Evolutionary conservation across 148 eudicot genomes (phyloP), one percentile per base, ranked within the genome.

Genomic region (Hydrangea macrophylla): DNA sequence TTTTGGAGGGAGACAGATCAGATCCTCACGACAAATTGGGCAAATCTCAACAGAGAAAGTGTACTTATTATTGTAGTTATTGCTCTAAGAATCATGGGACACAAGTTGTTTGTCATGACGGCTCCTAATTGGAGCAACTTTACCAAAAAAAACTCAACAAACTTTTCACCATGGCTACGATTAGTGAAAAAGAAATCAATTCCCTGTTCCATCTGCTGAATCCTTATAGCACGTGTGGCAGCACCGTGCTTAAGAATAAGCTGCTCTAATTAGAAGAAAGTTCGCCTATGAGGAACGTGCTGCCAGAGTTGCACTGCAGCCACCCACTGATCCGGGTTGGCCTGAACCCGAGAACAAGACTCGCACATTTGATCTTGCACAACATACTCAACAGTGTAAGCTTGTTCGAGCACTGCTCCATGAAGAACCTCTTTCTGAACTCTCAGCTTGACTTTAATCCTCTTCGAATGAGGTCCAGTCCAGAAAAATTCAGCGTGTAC

Each of bases 11-110:
- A 90, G 89, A 70, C 94, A 88, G 20, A 90, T 73, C 36, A 90
- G 75, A 73, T 88, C 96, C 68, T 88, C 93, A n/a, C 89, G 90
- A 55, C 93, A 88, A 25, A 88, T 73, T n/a, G 91, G 90, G 65
- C 86, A 73, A 25, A 88, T 82, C 56, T 86, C 88, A 58, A 88
- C 94, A 10, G 91, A 80, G 53, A 88, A 88, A n/a, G 91, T 88
- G 69, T 75, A 77, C 72, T 86, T 84, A 64, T 82, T 82, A 60
- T 79, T 77, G 76, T 79, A 82, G n/a, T 45, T 82, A 61, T 79
- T 88, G 84, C 90, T 90, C 87, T 90, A 88, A 0, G 65, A 0
- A 70, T 88, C 96, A 33, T 85, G 96, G 36, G 96, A 82, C 17
- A 84, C 82, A 9, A 82, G 80, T 60, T 84, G 74, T 57, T 82